Evolutionary conservation across 176 grass and related monocot species (phyloP), one percentile per base, ranked within the genome.

Genomic region (Aegilops tauschii): DNA sequence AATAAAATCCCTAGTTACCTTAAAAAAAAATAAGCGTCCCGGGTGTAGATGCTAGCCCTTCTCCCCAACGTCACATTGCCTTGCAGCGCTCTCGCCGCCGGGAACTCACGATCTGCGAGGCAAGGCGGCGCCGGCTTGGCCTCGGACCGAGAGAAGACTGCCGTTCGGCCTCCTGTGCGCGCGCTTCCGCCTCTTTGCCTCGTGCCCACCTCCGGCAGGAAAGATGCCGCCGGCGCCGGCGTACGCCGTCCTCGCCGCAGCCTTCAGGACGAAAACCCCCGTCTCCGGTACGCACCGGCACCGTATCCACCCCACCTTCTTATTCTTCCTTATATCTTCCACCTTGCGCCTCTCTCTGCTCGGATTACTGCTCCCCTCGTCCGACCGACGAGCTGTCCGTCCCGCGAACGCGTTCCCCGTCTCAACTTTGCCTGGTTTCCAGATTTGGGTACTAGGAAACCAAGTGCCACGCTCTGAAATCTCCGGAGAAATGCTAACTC

Each of bases 171-270:
- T 25, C 23, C 23, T 25, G 2, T n/a, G 56, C 8, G 8, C 56
- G 56, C 2, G 56, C 56, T 61, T 3, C 6, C 44, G 21, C 75
- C 40, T 5, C 28, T 50, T 1, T 80, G 5, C 61, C 7, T 77
- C 56, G 28, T 16, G 27, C 39, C 5, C 82, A n/a, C 69, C 39
- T 44, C 71, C 82, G 20, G 73, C 31, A 20, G 9, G 73, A 90
- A 20, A 9, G 73, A 90, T 90, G 89, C 65, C 84, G 52, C 64
- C 65, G 73, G 23, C 11, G 39, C 73, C 34, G 18, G 79, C 39
- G 12, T 65, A 10, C 39, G 64, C 73, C n/a, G 13, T 83, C 80
- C 65, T 90, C 65, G 50, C 80, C 6, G 66, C 80, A 34, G 14
- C 45, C 6, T 29, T 69, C 80, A 74, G 75, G 73, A 21, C 25